These are phyloP conservation scores for Entonaema liquescens DNA, from an alignment of 495 filamentous ascomycete genomes.

Conservation along the genomic window DNA sequence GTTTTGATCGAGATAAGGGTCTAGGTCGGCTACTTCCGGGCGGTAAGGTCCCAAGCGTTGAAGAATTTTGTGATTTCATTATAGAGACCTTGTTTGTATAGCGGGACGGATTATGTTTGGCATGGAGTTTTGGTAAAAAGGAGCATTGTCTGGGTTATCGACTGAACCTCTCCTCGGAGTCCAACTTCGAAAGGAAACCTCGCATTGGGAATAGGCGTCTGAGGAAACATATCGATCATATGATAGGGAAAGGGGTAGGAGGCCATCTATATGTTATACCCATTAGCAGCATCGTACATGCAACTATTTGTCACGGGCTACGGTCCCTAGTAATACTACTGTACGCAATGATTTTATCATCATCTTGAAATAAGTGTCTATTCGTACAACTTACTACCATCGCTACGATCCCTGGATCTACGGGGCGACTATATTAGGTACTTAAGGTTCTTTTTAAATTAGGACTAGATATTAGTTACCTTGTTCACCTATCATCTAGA, in stretches of 20 bases:
- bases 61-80: conserved; percentile 56
- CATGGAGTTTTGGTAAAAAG: conserved; percentile 24
- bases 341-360: not conserved
- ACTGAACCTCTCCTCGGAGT: conserved; percentile 13
- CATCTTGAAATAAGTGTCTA: not conserved
- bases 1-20: conserved; percentile 35
- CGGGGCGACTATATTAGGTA: too few relatives aligned
- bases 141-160: conserved; percentile 20
- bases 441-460: not conserved
- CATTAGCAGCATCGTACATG: conserved; percentile 35
- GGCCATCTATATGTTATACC: conserved; percentile 18
- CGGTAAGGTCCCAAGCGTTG: conserved; percentile 51
- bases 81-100: conserved; percentile 54
- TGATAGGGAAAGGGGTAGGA: conserved; percentile 6
- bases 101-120: conserved; percentile 20
- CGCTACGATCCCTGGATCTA: not conserved
- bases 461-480: not conserved
- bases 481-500: not conserved
- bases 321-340: conserved; percentile 3
- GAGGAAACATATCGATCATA: conserved; percentile 8
- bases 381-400: not conserved
- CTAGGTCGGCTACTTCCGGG: conserved; percentile 40
- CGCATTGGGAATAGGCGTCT: conserved; percentile 22
- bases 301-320: conserved; percentile 12
- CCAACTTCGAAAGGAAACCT: conserved; percentile 21